phyloP scores from a whole-genome alignment of 116 monocot species.

The Trichopus zeylanicus region DNA sequence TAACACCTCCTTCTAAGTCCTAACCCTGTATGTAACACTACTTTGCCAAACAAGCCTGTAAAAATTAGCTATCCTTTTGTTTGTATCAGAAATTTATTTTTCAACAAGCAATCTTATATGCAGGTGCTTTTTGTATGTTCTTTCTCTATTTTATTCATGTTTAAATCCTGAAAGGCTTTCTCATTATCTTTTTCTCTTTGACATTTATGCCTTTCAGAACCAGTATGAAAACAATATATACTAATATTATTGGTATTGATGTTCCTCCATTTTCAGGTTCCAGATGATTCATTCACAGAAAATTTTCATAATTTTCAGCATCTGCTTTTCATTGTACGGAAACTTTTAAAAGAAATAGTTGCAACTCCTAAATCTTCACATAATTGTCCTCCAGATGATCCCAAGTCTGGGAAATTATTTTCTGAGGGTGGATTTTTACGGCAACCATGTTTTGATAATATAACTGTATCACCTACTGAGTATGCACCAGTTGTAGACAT shows the following conservation, averaged over 20 bases:
- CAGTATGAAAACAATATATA: too few species aligned
- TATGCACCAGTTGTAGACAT: constrained; percentile 31
- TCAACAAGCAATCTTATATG: too few species aligned
- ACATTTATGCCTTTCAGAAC: background rate
- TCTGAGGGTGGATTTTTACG: constrained; percentile 74
- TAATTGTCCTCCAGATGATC: constrained; percentile 7
- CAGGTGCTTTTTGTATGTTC: too few species aligned
- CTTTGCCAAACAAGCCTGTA: too few species aligned
- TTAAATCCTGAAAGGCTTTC: background rate
- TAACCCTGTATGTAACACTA: too few species aligned
- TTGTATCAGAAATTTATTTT: too few species aligned
- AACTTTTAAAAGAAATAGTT: constrained; percentile 84
- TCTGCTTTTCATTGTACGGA: constrained; percentile 63
- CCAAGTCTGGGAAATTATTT: constrained; percentile 17
- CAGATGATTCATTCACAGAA: constrained; percentile 17
- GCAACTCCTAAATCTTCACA: constrained; percentile 16
- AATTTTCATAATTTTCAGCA: constrained; percentile 79
- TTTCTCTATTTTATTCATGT: too few species aligned
- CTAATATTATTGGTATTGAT: too few species aligned
- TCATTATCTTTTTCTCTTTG: background rate
- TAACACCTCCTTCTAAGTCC: too few species aligned
- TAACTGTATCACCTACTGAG: constrained; percentile 10
- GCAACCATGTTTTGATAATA: constrained; percentile 30
- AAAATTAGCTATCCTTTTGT: too few species aligned
- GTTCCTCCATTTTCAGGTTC: constrained; percentile 57